Evolutionary conservation across 768 basidiomycete species (phyloP).

Genomic region (Lactarius deliciosus): DNA sequence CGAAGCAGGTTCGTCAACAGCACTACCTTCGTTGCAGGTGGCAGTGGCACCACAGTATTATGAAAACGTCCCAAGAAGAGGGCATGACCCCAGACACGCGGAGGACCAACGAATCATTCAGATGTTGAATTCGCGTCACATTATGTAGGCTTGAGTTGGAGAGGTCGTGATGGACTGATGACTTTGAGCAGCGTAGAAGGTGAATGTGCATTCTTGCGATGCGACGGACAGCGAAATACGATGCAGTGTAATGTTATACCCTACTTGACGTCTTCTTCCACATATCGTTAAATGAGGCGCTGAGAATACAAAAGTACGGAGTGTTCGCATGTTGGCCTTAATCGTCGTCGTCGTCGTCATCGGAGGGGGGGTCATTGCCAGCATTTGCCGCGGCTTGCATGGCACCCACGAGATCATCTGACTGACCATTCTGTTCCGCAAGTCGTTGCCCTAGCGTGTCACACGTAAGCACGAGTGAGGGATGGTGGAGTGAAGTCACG

Average conservation of each 20-base stretch:
- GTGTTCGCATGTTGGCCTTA: slow-evolving; percentile 31
- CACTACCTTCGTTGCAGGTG: slow-evolving; percentile 45
- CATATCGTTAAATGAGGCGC: neutral
- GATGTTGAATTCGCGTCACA: slow-evolving; percentile 50
- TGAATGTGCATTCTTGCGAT: slow-evolving; percentile 12
- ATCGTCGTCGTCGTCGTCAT: slow-evolving; percentile 56
- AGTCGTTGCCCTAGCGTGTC: slow-evolving; percentile 64
- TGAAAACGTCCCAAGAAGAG: slow-evolving; percentile 34
- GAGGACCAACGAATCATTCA: slow-evolving; percentile 63
- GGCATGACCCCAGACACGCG: slow-evolving; percentile 42
- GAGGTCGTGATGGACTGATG: neutral
- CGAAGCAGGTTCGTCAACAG: slow-evolving; percentile 28
- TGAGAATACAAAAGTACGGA: slow-evolving; percentile 12
- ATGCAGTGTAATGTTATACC: slow-evolving; percentile 24
- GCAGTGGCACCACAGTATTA: slow-evolving; percentile 37
- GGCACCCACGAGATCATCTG: slow-evolving; percentile 78
- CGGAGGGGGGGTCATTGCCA: slow-evolving; percentile 51
- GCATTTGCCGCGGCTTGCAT: slow-evolving; percentile 73
- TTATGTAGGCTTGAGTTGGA: slow-evolving; percentile 30
- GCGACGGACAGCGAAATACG: slow-evolving; percentile 13
- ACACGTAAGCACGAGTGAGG: neutral
- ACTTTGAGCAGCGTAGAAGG: neutral
- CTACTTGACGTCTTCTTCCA: slow-evolving; percentile 22
- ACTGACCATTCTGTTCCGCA: slow-evolving; percentile 73
- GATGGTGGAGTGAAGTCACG: slow-evolving; percentile 26